Evolutionary conservation across 75 land plant species (phyloP), one percentile per base, ranked within the genome.

Genomic region (Sequoia sempervirens): DNA sequence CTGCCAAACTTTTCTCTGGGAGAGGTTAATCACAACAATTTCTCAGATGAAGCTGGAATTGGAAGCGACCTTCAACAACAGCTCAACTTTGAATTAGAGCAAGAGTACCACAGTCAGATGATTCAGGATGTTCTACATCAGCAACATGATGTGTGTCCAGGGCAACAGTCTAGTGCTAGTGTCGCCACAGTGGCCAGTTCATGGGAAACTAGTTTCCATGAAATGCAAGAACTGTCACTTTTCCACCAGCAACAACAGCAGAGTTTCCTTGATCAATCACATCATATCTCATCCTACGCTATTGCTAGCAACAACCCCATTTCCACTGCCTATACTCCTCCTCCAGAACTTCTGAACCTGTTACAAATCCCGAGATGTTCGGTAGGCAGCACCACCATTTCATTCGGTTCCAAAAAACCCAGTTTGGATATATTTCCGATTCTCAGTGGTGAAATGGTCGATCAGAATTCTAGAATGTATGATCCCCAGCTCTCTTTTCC

Each of bases 311-410:
- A 40, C 36, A 32, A 1, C 80, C 23, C 11, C n/a, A 23, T 30
- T 13, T 14, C 58, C 32, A 46, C 12, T 23, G 37, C 88, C 20
- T 40, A 81, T 37, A 11, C 58, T n/a, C 54, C 84, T 75, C 70
- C 87, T 52, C 88, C 90, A 23, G 90, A 88, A 20, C 86, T 89
- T 18, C 90, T 88, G 40, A 87, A 88, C 79, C 80, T 91, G 56
- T 78, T 91, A 40, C 90, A 89, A 32, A 58, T 91, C 47, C 92
- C 92, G 45, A 83, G 82, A 50, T 83, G 86, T 64, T 83, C 88
- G 2, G 28, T 84, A 15, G 82, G 86, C 23, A 78, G 52, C 46
- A 43, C 32, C 12, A 45, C 80, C 12, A 78, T 78, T 30, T 43
- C 80, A 1, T 78, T 78, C 45, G 46, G 32, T 23, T 43, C 46